Evolutionary conservation across 2,329 filamentous ascomycete genomes (phyloP), one percentile per base, ranked within the genome.

Genomic region (Neoarthrinium moseri): DNA sequence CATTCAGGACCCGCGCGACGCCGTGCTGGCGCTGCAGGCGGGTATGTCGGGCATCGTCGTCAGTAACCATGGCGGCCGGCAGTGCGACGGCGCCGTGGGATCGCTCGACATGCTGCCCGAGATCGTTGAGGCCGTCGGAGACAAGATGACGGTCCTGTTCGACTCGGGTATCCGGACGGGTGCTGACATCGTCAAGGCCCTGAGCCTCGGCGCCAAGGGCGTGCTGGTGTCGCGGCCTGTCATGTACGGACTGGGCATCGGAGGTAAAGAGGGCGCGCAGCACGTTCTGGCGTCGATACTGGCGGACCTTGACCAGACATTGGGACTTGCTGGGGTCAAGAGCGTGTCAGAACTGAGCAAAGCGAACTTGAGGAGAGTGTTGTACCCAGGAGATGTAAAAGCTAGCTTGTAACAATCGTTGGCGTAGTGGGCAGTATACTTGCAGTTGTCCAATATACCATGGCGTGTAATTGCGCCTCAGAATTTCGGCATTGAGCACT

Each of bases 141-240:
- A 71, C 3, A 67, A 67, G 48, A 65, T 75, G 8, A 65, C 66
- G 0, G 64, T 78, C 5, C 68, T 75, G n/a, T 66, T 79, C 21
- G 77, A 80, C 47, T 73, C 73, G 12, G 77, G 78, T 1, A 72
- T 80, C 18, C 54, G 76, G 27, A 68, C 70, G 18, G 77, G 75
- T 33, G 73, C 71, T 2, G 76, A 81, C 55, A 68, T 80, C n/a
- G 76, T 80, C 63, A 81, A 81, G 51, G 77, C 76, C 2, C 56
- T 74, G 66, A 52, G 70, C 63, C 41, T 77, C 62, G 69, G 80
- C 3, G 41, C 41, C 20, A 74, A 78, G 47, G 75, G 68, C 5
- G 75, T 81, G 1, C 62, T 79, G 7, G 66, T 82, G 20, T 75
- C 74, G 4, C 59, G 79, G 37, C 77, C 78, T 5, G 75, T 69